phyloP scores from a whole-genome alignment of 2,329 filamentous ascomycete genomes.

The Apiospora marii region DNA sequence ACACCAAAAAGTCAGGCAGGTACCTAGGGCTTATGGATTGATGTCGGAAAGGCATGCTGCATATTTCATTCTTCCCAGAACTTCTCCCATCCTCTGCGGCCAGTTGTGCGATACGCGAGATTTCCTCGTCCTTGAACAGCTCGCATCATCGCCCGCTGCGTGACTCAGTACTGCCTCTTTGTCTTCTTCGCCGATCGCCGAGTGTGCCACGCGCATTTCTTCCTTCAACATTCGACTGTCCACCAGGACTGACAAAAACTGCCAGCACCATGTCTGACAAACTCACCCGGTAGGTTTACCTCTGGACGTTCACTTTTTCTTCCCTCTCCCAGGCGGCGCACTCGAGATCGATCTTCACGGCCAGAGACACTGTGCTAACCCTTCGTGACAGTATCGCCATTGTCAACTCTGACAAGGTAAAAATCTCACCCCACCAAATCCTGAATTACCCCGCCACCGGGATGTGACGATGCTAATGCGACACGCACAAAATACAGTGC shows the following conservation, averaged over 20 bases:
- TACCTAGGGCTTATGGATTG: slow-evolving; percentile 15
- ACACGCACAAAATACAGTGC: slow-evolving; percentile 63
- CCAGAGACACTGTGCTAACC: background rate
- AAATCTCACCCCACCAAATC: slow-evolving; percentile 45
- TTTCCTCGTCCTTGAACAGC: slow-evolving; percentile 14
- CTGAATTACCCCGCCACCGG: slow-evolving; percentile 46
- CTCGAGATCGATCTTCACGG: background rate
- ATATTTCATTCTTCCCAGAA: slow-evolving; percentile 16
- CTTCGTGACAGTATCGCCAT: slow-evolving; percentile 83
- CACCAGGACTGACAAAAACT: slow-evolving; percentile 1
- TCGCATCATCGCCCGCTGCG: slow-evolving; percentile 16
- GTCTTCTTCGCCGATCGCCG: slow-evolving; percentile 5
- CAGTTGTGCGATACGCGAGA: slow-evolving; percentile 16
- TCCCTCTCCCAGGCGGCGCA: background rate
- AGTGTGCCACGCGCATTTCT: slow-evolving; percentile 9
- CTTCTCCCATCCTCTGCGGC: slow-evolving; percentile 16
- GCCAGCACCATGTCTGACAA: slow-evolving; percentile 27
- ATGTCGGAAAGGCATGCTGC: background rate
- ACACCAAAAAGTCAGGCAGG: slow-evolving; percentile 1
- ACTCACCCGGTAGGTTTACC: slow-evolving; percentile 24
- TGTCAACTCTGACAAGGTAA: slow-evolving; percentile 96
- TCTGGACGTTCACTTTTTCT: background rate
- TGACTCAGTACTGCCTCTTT: background rate
- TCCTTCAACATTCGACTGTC: slow-evolving; percentile 13
- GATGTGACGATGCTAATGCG: slow-evolving; percentile 33